These are phyloP conservation scores for Cornus suecica DNA, from an alignment of 148 eudicot genomes.

Conservation along the genomic window DNA sequence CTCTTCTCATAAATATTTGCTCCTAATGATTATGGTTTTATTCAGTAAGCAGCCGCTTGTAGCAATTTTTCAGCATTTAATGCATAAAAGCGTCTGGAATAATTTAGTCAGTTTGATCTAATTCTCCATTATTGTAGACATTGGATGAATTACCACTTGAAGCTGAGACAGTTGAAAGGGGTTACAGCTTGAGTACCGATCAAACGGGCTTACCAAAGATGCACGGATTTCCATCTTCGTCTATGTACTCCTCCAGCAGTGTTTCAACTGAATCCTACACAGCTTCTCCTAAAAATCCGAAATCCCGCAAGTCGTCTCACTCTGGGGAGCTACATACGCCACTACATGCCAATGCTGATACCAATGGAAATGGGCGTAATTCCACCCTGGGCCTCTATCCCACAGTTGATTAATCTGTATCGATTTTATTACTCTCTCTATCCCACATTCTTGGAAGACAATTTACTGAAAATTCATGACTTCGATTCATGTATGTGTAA, in stretches of 20 bases:
- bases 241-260: conserved; percentile 51
- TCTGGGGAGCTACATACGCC: conserved; percentile 75
- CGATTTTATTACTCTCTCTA: neutral
- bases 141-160: conserved; percentile 91
- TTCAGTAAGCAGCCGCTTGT: neutral
- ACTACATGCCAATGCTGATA: conserved; percentile 43
- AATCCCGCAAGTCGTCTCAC: conserved; percentile 75
- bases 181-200: conserved; percentile 67
- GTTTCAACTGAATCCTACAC: conserved; percentile 54
- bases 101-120: neutral
- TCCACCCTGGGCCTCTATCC: conserved; percentile 49
- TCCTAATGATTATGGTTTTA: neutral
- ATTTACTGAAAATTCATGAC: too few species aligned
- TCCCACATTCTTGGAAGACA: conserved; percentile 2
- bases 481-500: too few species aligned
- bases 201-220: conserved; percentile 85
- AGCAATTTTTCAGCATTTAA: neutral
- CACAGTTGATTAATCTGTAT: conserved; percentile 35
- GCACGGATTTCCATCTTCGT: conserved; percentile 63
- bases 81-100: neutral
- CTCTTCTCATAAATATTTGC: neutral
- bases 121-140: conserved; percentile 35
- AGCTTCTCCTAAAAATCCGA: conserved; percentile 58
- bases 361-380: conserved; percentile 60
- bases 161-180: conserved; percentile 83